Percentiles rank a stretch among this genome's conserved stretches.
Evolutionary conservation across 768 basidiomycete species (phyloP).

Genomic region (Mycena vitilis): DNA sequence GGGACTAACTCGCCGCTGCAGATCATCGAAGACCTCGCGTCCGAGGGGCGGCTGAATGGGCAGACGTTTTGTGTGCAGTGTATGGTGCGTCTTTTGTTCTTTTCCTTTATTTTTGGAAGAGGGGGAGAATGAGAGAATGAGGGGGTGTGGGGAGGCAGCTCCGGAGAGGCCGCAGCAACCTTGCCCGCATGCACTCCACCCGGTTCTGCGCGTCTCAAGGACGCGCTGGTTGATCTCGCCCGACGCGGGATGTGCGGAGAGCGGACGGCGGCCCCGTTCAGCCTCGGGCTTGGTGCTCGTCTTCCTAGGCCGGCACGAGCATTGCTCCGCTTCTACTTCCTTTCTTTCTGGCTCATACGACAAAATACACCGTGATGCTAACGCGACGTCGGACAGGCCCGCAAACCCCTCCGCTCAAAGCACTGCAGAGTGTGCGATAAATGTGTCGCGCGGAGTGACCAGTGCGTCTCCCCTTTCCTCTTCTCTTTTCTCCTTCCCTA

Average conservation of each 20-base stretch:
- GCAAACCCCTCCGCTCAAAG: constrained; percentile 93
- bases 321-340: too few relatives aligned
- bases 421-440: constrained; percentile 94
- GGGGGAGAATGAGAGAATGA: too few relatives aligned
- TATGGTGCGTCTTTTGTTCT: constrained; percentile 77
- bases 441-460: constrained; percentile 92
- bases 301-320: too few relatives aligned
- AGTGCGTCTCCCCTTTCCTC: constrained; percentile 64
- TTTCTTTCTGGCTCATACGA: too few relatives aligned
- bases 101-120: background rate
- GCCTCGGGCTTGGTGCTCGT: too few relatives aligned
- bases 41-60: constrained; percentile 89
- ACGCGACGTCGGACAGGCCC: constrained; percentile 59
- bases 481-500: background rate
- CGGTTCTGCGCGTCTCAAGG: too few relatives aligned
- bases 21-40: constrained; percentile 93
- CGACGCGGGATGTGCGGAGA: too few relatives aligned
- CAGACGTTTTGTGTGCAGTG: constrained; percentile 97
- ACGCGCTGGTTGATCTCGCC: too few relatives aligned
- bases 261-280: too few relatives aligned
- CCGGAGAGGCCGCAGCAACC: too few relatives aligned
- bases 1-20: constrained; percentile 46
- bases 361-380: background rate
- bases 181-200: too few relatives aligned
- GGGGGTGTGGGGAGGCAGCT: too few relatives aligned